These are phyloP conservation scores for Ustilago lituana DNA, from an alignment of 1,284 basidiomycete genomes.

Conservation along the genomic window DNA sequence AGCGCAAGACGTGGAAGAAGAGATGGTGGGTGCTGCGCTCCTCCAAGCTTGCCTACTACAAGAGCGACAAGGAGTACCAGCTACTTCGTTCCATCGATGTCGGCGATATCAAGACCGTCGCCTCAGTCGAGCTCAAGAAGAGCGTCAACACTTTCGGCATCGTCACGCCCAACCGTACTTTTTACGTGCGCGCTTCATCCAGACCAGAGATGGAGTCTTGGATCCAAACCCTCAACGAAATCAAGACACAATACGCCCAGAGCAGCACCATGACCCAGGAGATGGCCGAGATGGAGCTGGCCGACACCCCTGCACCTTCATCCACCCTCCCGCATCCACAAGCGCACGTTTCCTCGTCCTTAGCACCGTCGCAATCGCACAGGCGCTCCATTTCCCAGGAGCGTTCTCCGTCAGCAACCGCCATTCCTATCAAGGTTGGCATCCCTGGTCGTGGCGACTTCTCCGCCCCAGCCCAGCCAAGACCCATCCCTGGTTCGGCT, in stretches of 20 bases:
- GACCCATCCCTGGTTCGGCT: conserved; percentile 42
- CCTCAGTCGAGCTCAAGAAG: conserved; percentile 85
- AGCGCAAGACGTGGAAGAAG: conserved; percentile 98
- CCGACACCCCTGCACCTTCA: conserved; percentile 34
- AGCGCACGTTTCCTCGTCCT: background rate
- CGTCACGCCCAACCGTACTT: conserved; percentile 89
- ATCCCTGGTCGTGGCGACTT: conserved; percentile 49
- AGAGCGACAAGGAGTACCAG: conserved; percentile 77
- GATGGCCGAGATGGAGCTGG: conserved; percentile 48
- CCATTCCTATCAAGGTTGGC: conserved; percentile 49
- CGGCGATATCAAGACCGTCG: conserved; percentile 87
- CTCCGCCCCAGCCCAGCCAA: conserved; percentile 48
- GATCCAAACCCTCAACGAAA: conserved; percentile 83
- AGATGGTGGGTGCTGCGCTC: conserved; percentile 96
- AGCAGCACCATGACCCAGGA: conserved; percentile 57
- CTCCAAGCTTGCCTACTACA: conserved; percentile 94
- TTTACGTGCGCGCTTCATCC: conserved; percentile 84
- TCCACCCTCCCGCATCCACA: conserved; percentile 24
- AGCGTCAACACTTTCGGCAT: conserved; percentile 90
- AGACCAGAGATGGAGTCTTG: conserved; percentile 80
- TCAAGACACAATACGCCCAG: conserved; percentile 72
- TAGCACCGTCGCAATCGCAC: conserved; percentile 12
- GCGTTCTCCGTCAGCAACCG: conserved; percentile 8
- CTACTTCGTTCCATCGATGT: conserved; percentile 89
- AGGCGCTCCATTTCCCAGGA: conserved; percentile 39